Base-by-base conservation (phyloP, 2,329 filamentous ascomycete species). In the Fusarium decemcellulare region DNA sequence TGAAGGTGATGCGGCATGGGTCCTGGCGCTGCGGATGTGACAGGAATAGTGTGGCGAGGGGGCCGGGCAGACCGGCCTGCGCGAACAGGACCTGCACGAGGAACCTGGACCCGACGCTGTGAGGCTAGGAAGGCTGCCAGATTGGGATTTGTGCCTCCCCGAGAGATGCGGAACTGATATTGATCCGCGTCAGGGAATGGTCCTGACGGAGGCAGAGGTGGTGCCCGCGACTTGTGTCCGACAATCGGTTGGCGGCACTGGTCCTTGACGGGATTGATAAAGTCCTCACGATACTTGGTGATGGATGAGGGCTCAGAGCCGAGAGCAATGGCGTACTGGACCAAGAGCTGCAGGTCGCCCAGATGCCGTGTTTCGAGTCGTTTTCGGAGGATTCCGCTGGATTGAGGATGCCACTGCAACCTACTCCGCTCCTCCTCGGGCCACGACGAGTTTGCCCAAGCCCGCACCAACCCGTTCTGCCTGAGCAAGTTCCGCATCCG, bases 351-450 rank as follows among this genome's bases (percentile, higher is more conserved):
- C 6, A 81, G 50, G 56, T 84, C 80, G 23, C 77, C 78, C 15
- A 85, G 75, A 63, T 85, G 83, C 4, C 82, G 77, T 18, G 82
- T 83, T 68, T 85, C 83, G 5, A 85, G 78, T 42, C 80, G 79
- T 63, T 84, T 85, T 14, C 82, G 76, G 36, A 84, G 67, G 6
- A 81, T 77, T 34, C 78, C 78, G 15, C 82, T 84, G 5, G 79
- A 79, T 39, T 82, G 80, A 2, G 82, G 81, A 44, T 80, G 76
- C 83, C 84, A 85, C 10, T 75, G 68, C 32, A 84, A 67, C 12
- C 76, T 73, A 30, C 76, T 73, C 16, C 76, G 66, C 18, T 79
- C 78, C n/a, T 75, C 72, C 52, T 80, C 79, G 10, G 77, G 76
- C 72, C 78, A 80, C 8, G 73, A 71, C 15, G 75, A 76, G 42